Base-by-base conservation (phyloP, 225 moss, liverwort and hornwort species). In the Marchantia paleacea region DNA sequence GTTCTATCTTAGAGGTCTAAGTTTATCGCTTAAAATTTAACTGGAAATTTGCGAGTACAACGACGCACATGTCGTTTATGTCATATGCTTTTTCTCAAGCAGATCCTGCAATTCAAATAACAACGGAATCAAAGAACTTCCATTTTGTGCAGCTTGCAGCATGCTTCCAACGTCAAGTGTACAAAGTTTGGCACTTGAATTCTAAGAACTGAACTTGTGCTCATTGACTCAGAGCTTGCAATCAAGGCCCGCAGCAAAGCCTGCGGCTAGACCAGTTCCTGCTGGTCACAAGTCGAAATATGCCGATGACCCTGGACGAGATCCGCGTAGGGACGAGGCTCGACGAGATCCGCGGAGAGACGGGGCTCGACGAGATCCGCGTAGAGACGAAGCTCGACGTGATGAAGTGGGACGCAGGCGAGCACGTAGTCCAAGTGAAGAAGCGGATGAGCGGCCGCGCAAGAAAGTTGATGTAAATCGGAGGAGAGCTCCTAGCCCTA, bases 201-300 rank as follows among this genome's bases (percentile, higher is more conserved):
- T 5, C 2, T 39, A 39, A 39, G 39, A 2, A 39, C 39, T 39
- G 39, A 39, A 39, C 39, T 39, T 39, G 39, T 39, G 39, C 5
- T 82, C 28, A 18, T 51, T 82, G 55, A 52, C 78, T 78, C 86
- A 86, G 75, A 72, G 71, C 51, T 75, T 79, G 75, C 67, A 75
- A 64, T 55, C 75, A 76, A 82, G 75, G 55, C 65, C 77, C 19
- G 3, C 55, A 52, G 31, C 65, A 50, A 85, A 81, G 64, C 22
- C 54, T 78, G 73, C 24, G 0, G 15, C 26, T 12, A 81, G 26
- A 26, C 62, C 73, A 20, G 73, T 52, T 13, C 29, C 81, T 75
- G 47, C 81, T 25, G 50, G 50, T 52, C 50, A 75, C 49, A 81
- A 70, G n/a, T 0, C 63, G 49, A 74, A 63, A 24, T 28, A 63